Conservation (phyloP, 2,329 filamentous ascomycete species). For the Thelonectria discophora region DNA sequence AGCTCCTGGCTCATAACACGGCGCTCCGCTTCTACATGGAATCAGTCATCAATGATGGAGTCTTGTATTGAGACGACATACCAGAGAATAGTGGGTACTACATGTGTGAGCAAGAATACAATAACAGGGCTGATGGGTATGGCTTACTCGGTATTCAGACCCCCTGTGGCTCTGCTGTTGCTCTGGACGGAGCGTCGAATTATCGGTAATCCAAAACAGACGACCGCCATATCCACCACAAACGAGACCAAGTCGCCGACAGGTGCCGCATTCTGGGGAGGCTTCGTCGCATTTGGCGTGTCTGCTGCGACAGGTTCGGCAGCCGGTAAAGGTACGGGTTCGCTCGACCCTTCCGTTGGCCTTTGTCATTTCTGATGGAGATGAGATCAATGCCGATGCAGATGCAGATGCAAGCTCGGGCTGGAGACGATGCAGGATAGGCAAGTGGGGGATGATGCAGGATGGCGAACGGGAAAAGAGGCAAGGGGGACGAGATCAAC, state of each 20-base stretch:
- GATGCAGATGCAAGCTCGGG: neutral
- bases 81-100: constrained; percentile 53
- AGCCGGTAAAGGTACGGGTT: constrained; percentile 47
- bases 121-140: neutral
- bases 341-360: constrained; percentile 31
- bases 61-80: constrained; percentile 42
- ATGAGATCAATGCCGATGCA: neutral
- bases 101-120: neutral
- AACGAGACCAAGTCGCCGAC: constrained; percentile 44
- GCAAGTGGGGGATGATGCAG: constrained; percentile 31
- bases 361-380: constrained; percentile 29
- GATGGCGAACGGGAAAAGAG: neutral
- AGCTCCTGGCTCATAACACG: constrained; percentile 43
- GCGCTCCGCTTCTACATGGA: constrained; percentile 30
- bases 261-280: constrained; percentile 51
- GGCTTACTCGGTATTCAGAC: constrained; percentile 44
- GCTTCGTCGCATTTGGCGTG: constrained; percentile 57
- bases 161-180: constrained; percentile 39
- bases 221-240: constrained; percentile 53
- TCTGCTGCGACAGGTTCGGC: constrained; percentile 48
- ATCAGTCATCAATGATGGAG: constrained; percentile 9
- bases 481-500: neutral
- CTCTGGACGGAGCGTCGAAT: constrained; percentile 35
- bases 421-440: constrained; percentile 22
- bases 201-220: constrained; percentile 44